Conservation (phyloP, 2,329 filamentous ascomycete genomes). For the Colletotrichum cereale region DNA sequence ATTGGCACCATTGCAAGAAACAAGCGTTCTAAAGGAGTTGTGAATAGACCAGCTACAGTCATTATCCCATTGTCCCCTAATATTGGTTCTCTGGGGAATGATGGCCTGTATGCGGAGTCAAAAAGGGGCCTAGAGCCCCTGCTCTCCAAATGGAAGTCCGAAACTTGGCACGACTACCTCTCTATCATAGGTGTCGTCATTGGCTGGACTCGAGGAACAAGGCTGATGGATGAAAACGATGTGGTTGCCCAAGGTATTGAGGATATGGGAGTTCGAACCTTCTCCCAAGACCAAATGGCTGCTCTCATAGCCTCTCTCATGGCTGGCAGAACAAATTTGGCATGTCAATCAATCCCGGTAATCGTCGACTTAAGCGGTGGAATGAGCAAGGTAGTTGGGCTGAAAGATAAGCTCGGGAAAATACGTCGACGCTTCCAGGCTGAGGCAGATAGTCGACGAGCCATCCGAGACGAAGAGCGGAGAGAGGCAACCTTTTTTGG, state of each 20-base stretch:
- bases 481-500: constrained; percentile 73
- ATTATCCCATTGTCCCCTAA: constrained; percentile 96
- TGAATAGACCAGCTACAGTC: constrained; percentile 95
- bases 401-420: constrained; percentile 92
- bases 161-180: constrained; percentile 96
- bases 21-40: constrained; percentile 87
- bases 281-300: constrained; percentile 99
- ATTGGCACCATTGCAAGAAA: constrained; percentile 90
- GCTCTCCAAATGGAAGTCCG: constrained; percentile 98
- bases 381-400: constrained; percentile 94
- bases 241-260: constrained; percentile 97
- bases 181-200: constrained; percentile 98
- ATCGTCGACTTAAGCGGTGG: constrained; percentile 98
- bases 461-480: constrained; percentile 84
- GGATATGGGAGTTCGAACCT: constrained; percentile 94
- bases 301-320: constrained; percentile 97
- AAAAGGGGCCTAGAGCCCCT: constrained; percentile 97
- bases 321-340: constrained; percentile 90
- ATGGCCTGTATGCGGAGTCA: constrained; percentile 97
- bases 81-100: constrained; percentile 97
- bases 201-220: constrained; percentile 98
- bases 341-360: constrained; percentile 94
- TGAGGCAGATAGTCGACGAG: constrained; percentile 90
- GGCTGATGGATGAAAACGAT: constrained; percentile 97
- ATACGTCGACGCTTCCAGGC: constrained; percentile 94